These are phyloP conservation scores for Babesia ovis DNA, from an alignment of 169 alveolate species.

Conservation along the genomic window DNA sequence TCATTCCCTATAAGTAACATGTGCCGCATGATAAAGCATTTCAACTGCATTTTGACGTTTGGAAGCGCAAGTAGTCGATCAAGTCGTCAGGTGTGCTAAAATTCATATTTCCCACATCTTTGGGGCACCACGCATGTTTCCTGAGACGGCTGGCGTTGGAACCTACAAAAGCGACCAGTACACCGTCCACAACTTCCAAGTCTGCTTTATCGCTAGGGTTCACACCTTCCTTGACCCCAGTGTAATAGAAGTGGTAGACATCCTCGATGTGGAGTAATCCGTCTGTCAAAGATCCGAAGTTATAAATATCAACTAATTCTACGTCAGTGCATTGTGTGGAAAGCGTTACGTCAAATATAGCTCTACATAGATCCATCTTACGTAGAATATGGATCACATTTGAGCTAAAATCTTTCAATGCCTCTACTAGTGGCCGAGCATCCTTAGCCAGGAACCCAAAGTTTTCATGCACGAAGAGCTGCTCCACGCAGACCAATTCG, in stretches of 20 bases:
- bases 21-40: too few species aligned
- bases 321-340: constrained; percentile 3
- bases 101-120: constrained; percentile 22
- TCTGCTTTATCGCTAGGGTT: neutral
- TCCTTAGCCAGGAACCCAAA: constrained; percentile 39
- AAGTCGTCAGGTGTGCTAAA: constrained; percentile 32
- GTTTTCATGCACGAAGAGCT: constrained; percentile 48
- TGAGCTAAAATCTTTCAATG: neutral
- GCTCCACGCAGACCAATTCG: constrained; percentile 30
- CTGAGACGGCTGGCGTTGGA: constrained; percentile 5
- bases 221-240: constrained; percentile 10
- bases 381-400: neutral
- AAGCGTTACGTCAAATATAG: constrained; percentile 17
- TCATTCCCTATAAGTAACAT: too few species aligned
- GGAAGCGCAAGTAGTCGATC: constrained; percentile 31
- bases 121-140: constrained; percentile 43
- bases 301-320: neutral
- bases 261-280: constrained; percentile 23
- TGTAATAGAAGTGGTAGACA: constrained; percentile 33
- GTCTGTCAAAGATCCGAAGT: constrained; percentile 4
- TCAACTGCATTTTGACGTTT: constrained; percentile 9
- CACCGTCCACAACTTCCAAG: neutral
- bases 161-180: constrained; percentile 24
- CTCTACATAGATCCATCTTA: neutral
- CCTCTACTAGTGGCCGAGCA: constrained; percentile 1